Percentiles rank a stretch among this genome's conserved stretches.
Evolutionary conservation across 2,329 filamentous ascomycete genomes (phyloP).

Genomic region (Claviceps monticola): DNA sequence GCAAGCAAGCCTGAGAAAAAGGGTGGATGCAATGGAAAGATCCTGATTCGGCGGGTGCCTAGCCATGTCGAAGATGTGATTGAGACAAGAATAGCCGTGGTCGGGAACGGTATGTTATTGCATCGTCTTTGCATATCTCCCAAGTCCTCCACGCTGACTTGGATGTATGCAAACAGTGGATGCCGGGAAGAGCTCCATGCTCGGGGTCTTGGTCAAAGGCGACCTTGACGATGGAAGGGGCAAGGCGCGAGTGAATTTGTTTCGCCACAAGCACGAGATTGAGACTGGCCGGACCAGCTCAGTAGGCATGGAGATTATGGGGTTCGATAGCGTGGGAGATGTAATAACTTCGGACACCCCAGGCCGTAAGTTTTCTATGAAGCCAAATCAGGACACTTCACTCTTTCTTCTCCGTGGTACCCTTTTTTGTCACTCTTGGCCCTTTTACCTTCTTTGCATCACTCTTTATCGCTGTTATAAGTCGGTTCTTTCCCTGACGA

Average conservation of each 20-base stretch:
- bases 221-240: constrained; percentile 89
- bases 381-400: not conserved
- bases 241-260: constrained; percentile 86
- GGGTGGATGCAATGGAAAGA: constrained; percentile 67
- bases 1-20: constrained; percentile 45
- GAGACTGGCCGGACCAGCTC: constrained; percentile 92
- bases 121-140: too few species aligned
- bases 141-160: not conserved
- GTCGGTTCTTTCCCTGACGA: not conserved
- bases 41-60: constrained; percentile 67
- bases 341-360: constrained; percentile 71
- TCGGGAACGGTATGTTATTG: constrained; percentile 60
- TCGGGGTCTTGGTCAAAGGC: constrained; percentile 91
- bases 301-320: constrained; percentile 98
- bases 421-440: too few species aligned
- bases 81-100: constrained; percentile 90
- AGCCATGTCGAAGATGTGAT: constrained; percentile 72
- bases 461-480: not conserved
- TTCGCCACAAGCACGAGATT: constrained; percentile 95
- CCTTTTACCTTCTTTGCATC: too few species aligned
- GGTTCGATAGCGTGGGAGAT: constrained; percentile 77
- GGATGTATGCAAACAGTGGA: constrained; percentile 45
- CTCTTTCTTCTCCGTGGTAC: not conserved
- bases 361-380: constrained; percentile 47
- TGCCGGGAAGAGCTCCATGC: constrained; percentile 90